Percentiles rank a stretch among this genome's conserved stretches.
Evolutionary conservation across 441 rosid species (phyloP).

Genomic region (Pelargonium cotyledonis): DNA sequence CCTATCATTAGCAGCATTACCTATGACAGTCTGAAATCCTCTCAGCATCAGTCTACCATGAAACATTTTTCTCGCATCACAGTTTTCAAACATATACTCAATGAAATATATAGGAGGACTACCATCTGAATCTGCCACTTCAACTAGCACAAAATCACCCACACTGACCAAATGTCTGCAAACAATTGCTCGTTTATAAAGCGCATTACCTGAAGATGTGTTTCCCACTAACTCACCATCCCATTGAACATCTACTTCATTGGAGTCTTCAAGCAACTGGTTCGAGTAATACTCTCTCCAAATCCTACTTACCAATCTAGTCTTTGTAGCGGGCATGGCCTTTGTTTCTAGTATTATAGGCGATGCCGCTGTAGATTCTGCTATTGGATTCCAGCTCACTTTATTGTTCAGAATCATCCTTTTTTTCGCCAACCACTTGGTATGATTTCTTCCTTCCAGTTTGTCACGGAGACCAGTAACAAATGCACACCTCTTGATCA

Average conservation of each 20-base stretch:
- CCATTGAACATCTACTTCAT: constrained; percentile 45
- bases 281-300: constrained; percentile 82
- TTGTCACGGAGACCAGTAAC: constrained; percentile 42
- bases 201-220: constrained; percentile 41
- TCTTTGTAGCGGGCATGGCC: constrained; percentile 79
- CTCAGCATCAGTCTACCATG: constrained; percentile 61
- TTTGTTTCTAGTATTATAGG: constrained; percentile 44
- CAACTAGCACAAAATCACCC: constrained; percentile 45
- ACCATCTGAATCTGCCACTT: constrained; percentile 35
- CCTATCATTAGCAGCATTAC: constrained; percentile 60
- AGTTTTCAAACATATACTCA: constrained; percentile 68
- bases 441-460: constrained; percentile 70
- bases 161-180: constrained; percentile 43
- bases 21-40: constrained; percentile 63
- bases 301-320: constrained; percentile 58
- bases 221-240: constrained; percentile 41
- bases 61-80: constrained; percentile 50
- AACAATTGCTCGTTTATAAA: constrained; percentile 46
- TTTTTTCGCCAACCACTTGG: constrained; percentile 57
- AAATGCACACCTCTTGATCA: constrained; percentile 55
- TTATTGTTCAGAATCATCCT: constrained; percentile 33
- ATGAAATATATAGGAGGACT: constrained; percentile 48
- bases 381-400: constrained; percentile 58
- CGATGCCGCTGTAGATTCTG: constrained; percentile 32
- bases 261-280: constrained; percentile 49